These are phyloP conservation scores for Ensete glaucum DNA, from an alignment of 176 grass and related monocot genomes.

Conservation along the genomic window DNA sequence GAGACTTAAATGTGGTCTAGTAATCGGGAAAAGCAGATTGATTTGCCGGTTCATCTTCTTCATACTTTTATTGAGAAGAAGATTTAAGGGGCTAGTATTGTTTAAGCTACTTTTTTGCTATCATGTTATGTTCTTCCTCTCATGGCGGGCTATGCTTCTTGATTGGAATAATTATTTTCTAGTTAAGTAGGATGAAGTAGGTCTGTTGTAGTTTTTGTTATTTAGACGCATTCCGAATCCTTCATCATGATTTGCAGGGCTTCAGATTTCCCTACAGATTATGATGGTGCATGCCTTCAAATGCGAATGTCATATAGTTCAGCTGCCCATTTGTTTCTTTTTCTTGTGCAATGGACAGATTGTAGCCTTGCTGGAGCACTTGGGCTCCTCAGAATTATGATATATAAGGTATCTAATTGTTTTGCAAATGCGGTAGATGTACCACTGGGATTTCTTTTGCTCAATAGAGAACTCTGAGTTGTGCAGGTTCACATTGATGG, in stretches of 20 bases:
- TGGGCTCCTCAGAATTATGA: conserved; percentile 79
- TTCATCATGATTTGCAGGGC: conserved; percentile 40
- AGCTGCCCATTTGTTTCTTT: conserved; percentile 82
- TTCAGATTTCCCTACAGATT: conserved; percentile 73
- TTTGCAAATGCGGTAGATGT: not conserved
- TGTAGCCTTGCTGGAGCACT: conserved; percentile 79
- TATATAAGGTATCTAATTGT: conserved; percentile 52
- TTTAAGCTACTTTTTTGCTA: not conserved
- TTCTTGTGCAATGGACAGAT: conserved; percentile 82
- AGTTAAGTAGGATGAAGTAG: not conserved
- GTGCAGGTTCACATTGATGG: conserved; percentile 79
- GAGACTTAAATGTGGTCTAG: no score
- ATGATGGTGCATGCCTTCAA: conserved; percentile 78
- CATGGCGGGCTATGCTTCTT: not conserved
- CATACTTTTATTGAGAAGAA: not conserved
- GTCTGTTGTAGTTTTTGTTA: not conserved
- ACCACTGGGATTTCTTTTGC: conserved; percentile 7
- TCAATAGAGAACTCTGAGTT: conserved; percentile 6
- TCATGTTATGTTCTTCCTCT: not conserved
- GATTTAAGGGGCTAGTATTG: not conserved
- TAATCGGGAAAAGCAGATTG: no score
- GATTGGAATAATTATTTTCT: not conserved
- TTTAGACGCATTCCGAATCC: not conserved
- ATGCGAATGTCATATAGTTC: conserved; percentile 92
- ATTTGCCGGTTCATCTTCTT: not conserved